Conservation (phyloP, 345 rosid genomes). For the Linum lewisii region DNA sequence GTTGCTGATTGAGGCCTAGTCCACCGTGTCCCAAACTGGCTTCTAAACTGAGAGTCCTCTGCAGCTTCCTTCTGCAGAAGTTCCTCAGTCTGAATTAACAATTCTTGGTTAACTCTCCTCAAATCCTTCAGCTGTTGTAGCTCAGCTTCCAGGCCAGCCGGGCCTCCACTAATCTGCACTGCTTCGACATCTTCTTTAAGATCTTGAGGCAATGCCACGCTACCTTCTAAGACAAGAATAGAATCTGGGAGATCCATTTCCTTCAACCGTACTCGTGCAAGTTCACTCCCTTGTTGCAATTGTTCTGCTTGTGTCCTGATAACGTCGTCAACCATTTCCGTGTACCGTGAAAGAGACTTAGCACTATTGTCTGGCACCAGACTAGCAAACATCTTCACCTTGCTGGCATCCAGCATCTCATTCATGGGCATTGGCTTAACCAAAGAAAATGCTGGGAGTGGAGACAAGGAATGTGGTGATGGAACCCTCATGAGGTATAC, state of each 20-base stretch:
- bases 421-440: conserved; percentile 82
- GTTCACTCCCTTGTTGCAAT: conserved; percentile 93
- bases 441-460: conserved; percentile 82
- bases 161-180: conserved; percentile 89
- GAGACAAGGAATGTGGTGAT: conserved; percentile 61
- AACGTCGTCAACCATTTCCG: conserved; percentile 94
- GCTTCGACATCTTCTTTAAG: conserved; percentile 93
- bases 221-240: conserved; percentile 87
- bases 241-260: conserved; percentile 99
- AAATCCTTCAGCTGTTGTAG: conserved; percentile 88
- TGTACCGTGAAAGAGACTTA: conserved; percentile 93
- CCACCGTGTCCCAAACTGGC: conserved; percentile 98
- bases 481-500: conserved; percentile 99
- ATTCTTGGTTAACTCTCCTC: conserved; percentile 85
- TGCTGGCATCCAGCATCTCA: conserved; percentile 91
- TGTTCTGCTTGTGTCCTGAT: conserved; percentile 93
- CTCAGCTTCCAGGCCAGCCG: conserved; percentile 86
- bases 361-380: conserved; percentile 97
- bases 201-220: conserved; percentile 49
- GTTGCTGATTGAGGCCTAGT: conserved; percentile 98
- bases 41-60: conserved; percentile 88
- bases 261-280: conserved; percentile 84
- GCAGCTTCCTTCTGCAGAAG: conserved; percentile 93
- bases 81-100: conserved; percentile 88
- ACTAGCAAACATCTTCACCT: conserved; percentile 85